phyloP scores from a whole-genome alignment of 208 protist genomes.

The Leptomonas pyrrhocoris region DNA sequence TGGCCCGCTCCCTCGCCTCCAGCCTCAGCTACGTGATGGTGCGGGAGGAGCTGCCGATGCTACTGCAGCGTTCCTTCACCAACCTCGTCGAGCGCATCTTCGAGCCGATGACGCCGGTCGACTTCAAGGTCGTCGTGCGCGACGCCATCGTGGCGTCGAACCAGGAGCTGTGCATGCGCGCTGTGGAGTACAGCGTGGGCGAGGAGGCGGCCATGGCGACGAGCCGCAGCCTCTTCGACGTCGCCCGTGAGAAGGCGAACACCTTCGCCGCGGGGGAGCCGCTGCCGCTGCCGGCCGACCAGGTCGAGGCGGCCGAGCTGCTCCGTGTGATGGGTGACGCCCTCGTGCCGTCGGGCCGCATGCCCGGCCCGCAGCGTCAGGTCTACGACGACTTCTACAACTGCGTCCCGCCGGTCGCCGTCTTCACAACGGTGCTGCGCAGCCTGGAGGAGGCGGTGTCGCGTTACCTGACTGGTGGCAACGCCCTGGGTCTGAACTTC shows the following conservation, averaged over 20 bases:
- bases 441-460: conserved; percentile 73
- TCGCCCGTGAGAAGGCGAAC: conserved; percentile 85
- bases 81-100: conserved; percentile 30
- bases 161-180: conserved; percentile 76
- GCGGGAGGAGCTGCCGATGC: conserved; percentile 91
- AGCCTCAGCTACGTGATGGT: conserved; percentile 90
- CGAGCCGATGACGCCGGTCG: conserved; percentile 19
- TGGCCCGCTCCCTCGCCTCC: conserved; percentile 78
- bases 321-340: conserved; percentile 86
- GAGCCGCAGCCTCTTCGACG: conserved; percentile 43
- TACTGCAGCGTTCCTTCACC: conserved; percentile 36
- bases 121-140: conserved; percentile 22
- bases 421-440: conserved; percentile 66
- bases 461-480: conserved; percentile 54
- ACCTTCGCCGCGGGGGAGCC: conserved; percentile 30
- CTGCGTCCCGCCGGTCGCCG: conserved; percentile 71
- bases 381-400: conserved; percentile 95
- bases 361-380: conserved; percentile 83
- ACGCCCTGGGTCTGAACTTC: conserved; percentile 49
- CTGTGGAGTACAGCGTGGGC: conserved; percentile 87
- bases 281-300: conserved; percentile 59
- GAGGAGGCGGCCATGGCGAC: conserved; percentile 90
- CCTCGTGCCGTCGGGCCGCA: conserved; percentile 87
- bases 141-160: conserved; percentile 52
- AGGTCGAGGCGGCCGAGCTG: conserved; percentile 54